Base-by-base conservation (phyloP, 148 eudicot species). In the Drosera capensis region DNA sequence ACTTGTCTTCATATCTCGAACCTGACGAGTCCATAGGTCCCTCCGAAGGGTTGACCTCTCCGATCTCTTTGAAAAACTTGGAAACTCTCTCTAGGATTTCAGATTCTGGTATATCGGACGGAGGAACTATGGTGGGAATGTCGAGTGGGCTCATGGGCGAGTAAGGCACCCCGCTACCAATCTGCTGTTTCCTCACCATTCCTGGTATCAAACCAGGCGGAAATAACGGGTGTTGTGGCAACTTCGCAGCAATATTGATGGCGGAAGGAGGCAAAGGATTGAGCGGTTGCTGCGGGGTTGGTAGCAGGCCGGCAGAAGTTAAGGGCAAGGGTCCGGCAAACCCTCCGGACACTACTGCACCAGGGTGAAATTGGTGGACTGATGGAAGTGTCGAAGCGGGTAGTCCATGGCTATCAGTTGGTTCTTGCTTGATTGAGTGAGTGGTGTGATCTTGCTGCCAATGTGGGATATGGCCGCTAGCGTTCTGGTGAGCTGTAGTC, bases 131-230 rank as follows among this genome's bases (percentile, higher is more conserved):
- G 1, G 95, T 90, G 2, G 95, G 99, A 39, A 90, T 85, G 60
- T 90, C 99, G 2, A 90, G 78, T 34, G 99, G 99, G 64, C 95
- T 90, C 87, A 90, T 69, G 15, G 99, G 79, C 43, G 99, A 90
- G 67, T 90, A 90, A 13, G 99, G 99, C 9, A 90, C 99, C 29
- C 99, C 95, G 26, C 99, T 90, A 17, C 95, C 95, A 25, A 90
- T 73, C 64, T 90, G 97, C 77, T 78, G 82, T 44, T 90, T 90
- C 23, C 70, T 59, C 5, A 90, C 95, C 99, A 90, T 84, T 52
- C 99, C 93, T 0, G 99, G 99, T 24, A 90, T 84, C 30, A 90
- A 87, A 34, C 95, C 95, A 13, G 99, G 99, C 7, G 99, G 99
- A 57, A 90, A 90, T 52, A 90, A 60, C 23, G 97, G 97, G 56